A percentile compares a stretch with the other conserved stretches of the same genome.
phyloP scores from a whole-genome alignment of 139 green algal genomes.

The Chlamydomonas sp. region DNA sequence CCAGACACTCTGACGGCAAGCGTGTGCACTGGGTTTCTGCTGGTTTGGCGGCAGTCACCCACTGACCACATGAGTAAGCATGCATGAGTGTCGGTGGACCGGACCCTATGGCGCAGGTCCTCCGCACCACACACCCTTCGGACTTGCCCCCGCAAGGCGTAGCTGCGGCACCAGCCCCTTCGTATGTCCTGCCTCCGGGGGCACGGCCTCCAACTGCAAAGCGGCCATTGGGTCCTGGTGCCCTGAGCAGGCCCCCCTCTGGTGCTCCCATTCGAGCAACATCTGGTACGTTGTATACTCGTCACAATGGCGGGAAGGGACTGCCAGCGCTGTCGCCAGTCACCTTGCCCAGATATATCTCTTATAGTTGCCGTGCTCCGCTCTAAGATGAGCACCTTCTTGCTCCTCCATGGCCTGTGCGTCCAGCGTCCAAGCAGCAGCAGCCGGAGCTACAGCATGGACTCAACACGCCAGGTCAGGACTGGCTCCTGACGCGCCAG shows the following conservation, averaged over 20 bases:
- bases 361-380: too few species aligned
- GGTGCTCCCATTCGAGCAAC: not conserved
- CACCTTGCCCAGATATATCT: too few species aligned
- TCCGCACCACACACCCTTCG: conserved; percentile 48
- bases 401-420: not conserved
- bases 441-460: not conserved
- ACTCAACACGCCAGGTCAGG: conserved; percentile 40
- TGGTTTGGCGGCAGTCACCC: too few species aligned
- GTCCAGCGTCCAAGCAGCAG: not conserved
- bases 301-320: too few species aligned
- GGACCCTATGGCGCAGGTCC: conserved; percentile 18
- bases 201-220: conserved; percentile 13
- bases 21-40: too few species aligned
- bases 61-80: too few species aligned
- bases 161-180: conserved; percentile 45
- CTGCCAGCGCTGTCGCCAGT: too few species aligned
- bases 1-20: too few species aligned
- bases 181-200: conserved; percentile 30
- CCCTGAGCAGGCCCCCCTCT: not conserved
- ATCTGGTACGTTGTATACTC: not conserved
- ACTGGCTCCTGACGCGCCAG: conserved; percentile 38
- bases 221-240: conserved; percentile 29
- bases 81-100: too few species aligned
- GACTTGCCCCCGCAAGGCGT: conserved; percentile 51
- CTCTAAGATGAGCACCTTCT: not conserved